Evolutionary conservation across 2,329 filamentous ascomycete genomes (phyloP), one percentile per base, ranked within the genome.

Genomic region (Paraphaeosphaeria sporulosa): DNA sequence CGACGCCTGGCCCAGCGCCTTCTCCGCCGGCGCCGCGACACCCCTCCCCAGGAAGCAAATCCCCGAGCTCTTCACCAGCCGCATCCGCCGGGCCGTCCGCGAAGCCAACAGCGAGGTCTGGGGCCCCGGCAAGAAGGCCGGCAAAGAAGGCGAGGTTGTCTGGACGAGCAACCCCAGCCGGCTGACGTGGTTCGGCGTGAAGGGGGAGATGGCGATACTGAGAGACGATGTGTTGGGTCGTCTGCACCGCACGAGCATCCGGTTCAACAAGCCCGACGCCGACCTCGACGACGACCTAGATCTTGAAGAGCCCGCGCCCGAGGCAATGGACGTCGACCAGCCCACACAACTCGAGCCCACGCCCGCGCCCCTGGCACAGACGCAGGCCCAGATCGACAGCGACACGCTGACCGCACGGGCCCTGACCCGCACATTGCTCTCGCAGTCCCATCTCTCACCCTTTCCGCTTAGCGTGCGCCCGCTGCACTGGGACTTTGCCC

Each of bases 1-100:
- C 75, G 95, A 99, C 76, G 94, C 92, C n/a, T 99, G 95, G 95
- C 87, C 90, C 5, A 96, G 93, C 0, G 86, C 93, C 2, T 97
- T 96, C 75, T 88, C 87, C 0, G 89, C 89, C 1, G 92, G 92
- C 4, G 89, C 91, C 1, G 87, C 90, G 0, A 86, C 87, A 0
- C 86, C 89, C 0, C 73, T 94, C 12, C 92, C 92, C 0, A 81
- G 90, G 10, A 89, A 90, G 65, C 80, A 85, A 0, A 86, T 99
- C 2, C 95, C 95, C 0, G 91, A 94, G 7, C 82, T 97, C 68
- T 99, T 99, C 79, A 98, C 94, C 0, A 94, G 89, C 34, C 86
- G 95, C 17, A 86, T 99, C 46, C 89, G 91, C 66, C 86, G 94
- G 44, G 91, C 88, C 0, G 96, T 99, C 71, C 87, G 89, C 0